Base-by-base conservation (phyloP, 2,329 filamentous ascomycete genomes). In the Xylariaceae sp. region DNA sequence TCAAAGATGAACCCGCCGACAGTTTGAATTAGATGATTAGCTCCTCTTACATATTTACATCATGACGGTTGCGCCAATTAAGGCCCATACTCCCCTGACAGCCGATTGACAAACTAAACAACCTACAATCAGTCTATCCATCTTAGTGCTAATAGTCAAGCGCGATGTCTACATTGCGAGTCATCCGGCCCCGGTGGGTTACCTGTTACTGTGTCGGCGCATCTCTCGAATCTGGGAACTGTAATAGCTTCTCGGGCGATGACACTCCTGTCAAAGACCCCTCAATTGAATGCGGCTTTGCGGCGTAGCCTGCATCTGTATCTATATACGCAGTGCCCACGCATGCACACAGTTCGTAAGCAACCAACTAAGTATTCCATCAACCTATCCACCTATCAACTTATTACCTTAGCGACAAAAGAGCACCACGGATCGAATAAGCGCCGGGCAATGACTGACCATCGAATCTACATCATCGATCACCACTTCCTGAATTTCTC, bases 401-500 rank as follows among this genome's bases (percentile, higher is more conserved):
- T 39, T 30, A 37, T 42, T n/a, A n/a, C n/a, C n/a, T 42, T 50
- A 43, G 41, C 45, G 46, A 42, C 29, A n/a, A 21, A 30, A 39
- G 39, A 33, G 35, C 21, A 26, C 21, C 16, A 33, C 15, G 29
- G 27, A 46, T 50, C 45, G 15, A 35, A 35, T 60, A 58, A 60
- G 58, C 58, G 58, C 58, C 56, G 51, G 43, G 33, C 43, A 39
- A 16, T 29, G 30, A 49, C 18, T 20, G 32, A 40, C 40, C 20
- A 27, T 35, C 47, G 43, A 33, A 29, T 37, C 40, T 24, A 33
- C 43, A 52, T 57, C 35, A n/a, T 20, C 23, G 32, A 49, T 15
- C 33, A 10, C 21, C 16, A 24, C 15, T 18, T 43, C 18, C 18
- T 21, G 20, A n/a, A 24, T 18, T n/a, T 26, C 50, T 51, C 50